These are phyloP conservation scores for Parafenestella ontariensis DNA, from an alignment of 2,329 filamentous ascomycete genomes.

Conservation along the genomic window DNA sequence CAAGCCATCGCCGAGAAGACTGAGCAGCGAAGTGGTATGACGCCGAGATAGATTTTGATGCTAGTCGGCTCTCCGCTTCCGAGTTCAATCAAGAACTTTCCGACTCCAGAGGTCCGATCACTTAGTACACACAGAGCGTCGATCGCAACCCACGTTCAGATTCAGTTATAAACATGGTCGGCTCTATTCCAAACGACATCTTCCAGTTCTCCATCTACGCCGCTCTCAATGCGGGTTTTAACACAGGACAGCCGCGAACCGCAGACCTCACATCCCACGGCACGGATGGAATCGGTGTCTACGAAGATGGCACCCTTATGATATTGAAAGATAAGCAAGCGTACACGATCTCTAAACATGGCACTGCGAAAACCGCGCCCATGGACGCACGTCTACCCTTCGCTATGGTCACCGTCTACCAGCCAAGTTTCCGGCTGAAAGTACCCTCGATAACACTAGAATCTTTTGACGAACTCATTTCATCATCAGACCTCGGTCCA, in stretches of 20 bases:
- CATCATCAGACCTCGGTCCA: constrained; percentile 19
- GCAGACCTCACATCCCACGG: constrained; percentile 51
- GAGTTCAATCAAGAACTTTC: not conserved
- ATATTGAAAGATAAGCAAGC: constrained; percentile 45
- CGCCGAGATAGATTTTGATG: not conserved
- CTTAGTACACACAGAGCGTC: not conserved
- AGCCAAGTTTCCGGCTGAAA: constrained; percentile 43
- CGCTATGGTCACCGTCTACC: constrained; percentile 52
- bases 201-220: constrained; percentile 53
- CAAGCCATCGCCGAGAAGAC: not conserved
- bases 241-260: constrained; percentile 42
- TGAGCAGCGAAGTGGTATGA: not conserved
- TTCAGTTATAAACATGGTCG: constrained; percentile 37
- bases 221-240: constrained; percentile 48
- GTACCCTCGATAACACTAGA: constrained; percentile 26
- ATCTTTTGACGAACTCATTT: constrained; percentile 22
- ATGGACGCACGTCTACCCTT: constrained; percentile 47
- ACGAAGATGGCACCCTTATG: constrained; percentile 51
- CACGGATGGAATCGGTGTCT: constrained; percentile 53
- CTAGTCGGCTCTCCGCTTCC: not conserved
- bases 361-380: constrained; percentile 40
- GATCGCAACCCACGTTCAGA: not conserved
- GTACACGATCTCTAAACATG: constrained; percentile 41
- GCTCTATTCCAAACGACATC: constrained; percentile 54
- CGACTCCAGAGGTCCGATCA: not conserved